Percentiles rank a stretch among this genome's conserved stretches.
These are phyloP conservation scores for Geopyxis carbonaria DNA, from an alignment of 495 filamentous ascomycete species.

Conservation along the genomic window DNA sequence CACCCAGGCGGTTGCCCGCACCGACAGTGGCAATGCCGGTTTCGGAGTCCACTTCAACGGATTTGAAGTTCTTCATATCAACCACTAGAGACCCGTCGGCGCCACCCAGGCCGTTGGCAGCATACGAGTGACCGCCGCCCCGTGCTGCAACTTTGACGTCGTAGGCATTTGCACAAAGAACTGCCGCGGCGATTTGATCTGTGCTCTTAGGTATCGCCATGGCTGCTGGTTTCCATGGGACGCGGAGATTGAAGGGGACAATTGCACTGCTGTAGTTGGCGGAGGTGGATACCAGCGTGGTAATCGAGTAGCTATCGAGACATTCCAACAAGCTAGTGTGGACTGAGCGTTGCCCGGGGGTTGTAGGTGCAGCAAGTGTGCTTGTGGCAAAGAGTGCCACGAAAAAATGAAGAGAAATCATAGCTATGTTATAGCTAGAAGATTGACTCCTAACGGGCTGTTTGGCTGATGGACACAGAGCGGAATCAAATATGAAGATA, in stretches of 20 bases:
- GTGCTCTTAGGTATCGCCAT: conserved; percentile 40
- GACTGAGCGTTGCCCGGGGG: no score
- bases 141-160: conserved; percentile 44
- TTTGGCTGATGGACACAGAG: no score
- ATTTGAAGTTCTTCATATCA: conserved; percentile 36
- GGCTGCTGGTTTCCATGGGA: conserved; percentile 41
- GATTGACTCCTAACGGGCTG: no score
- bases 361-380: no score
- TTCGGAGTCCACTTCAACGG: conserved; percentile 32
- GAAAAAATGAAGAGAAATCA: no score
- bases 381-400: no score
- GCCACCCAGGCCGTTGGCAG: conserved; percentile 37
- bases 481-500: no score
- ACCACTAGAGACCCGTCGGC: conserved; percentile 40
- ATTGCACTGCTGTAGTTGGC: conserved; percentile 9
- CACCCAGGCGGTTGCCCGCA: conserved; percentile 42
- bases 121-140: conserved; percentile 61
- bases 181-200: conserved; percentile 15
- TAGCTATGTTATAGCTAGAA: no score
- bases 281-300: neutral
- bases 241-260: conserved; percentile 45
- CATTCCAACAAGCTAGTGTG: no score
- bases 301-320: neutral
- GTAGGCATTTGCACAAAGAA: conserved; percentile 12
- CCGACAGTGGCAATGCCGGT: conserved; percentile 49